These are phyloP conservation scores for Papiliotrema terrestris DNA, from an alignment of 1,284 basidiomycete genomes.

Conservation along the genomic window DNA sequence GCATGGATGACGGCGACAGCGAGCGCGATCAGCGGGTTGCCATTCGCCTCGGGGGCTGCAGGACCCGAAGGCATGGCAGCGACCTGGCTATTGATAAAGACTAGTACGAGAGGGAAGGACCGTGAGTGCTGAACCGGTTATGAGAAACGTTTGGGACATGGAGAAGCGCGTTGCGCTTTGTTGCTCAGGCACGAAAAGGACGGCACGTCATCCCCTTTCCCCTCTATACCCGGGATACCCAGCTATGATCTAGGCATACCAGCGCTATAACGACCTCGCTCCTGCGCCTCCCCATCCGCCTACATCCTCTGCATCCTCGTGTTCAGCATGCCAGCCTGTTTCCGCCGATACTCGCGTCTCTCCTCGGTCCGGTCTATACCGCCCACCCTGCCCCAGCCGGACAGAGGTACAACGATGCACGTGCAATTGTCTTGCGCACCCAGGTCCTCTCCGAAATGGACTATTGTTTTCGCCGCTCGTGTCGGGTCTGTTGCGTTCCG, in stretches of 20 bases:
- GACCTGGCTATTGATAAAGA: no score
- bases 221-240: no score
- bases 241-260: no score
- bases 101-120: neutral
- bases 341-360: slow-evolving; percentile 71
- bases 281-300: neutral
- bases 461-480: slow-evolving; percentile 73
- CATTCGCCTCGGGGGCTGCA: no score
- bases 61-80: no score
- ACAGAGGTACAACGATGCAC: slow-evolving; percentile 84
- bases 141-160: neutral
- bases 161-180: no score
- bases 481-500: slow-evolving; percentile 69
- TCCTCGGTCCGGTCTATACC: slow-evolving; percentile 72
- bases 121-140: neutral
- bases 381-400: slow-evolving; percentile 79
- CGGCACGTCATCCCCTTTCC: no score
- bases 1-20: slow-evolving; percentile 82
- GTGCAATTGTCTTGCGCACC: slow-evolving; percentile 90
- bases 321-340: slow-evolving; percentile 57
- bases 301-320: slow-evolving; percentile 49
- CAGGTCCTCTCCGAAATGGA: slow-evolving; percentile 85
- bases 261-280: neutral
- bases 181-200: no score
- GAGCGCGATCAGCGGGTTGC: slow-evolving; percentile 64